Evolutionary conservation across 306 rosid species (phyloP).

Genomic region (Lupinus albus): DNA sequence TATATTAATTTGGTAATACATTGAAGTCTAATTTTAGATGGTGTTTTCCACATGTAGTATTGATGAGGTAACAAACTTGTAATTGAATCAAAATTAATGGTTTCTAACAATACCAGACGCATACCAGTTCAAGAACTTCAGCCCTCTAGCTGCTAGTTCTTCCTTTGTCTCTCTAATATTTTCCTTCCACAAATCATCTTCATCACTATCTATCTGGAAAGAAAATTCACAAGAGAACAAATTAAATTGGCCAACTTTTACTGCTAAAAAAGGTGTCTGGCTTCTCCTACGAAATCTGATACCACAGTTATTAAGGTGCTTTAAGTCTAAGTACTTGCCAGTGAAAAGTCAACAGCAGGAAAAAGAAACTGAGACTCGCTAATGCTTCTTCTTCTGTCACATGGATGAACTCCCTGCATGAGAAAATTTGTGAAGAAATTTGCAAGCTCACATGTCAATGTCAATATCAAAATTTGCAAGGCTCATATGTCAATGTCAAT

Average conservation of each 20-base stretch:
- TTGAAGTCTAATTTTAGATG: conserved; percentile 21
- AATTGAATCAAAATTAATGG: conserved; percentile 25
- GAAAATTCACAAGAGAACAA: conserved; percentile 36
- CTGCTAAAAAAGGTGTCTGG: conserved; percentile 39
- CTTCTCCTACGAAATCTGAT: conserved; percentile 42
- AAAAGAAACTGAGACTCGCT: conserved; percentile 71
- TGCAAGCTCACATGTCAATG: conserved; percentile 7
- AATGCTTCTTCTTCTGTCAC: conserved; percentile 81
- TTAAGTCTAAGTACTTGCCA: conserved; percentile 58
- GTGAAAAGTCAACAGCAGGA: conserved; percentile 91
- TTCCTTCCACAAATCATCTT: conserved; percentile 78
- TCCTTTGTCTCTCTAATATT: conserved; percentile 81
- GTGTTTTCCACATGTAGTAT: conserved; percentile 28
- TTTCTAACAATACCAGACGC: conserved; percentile 32
- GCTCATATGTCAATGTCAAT: conserved; percentile 5
- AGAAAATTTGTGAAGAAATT: conserved; percentile 17
- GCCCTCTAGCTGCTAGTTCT: conserved; percentile 76
- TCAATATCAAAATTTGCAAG: conserved; percentile 15
- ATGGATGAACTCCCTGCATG: conserved; percentile 89
- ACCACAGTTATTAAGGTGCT: conserved; percentile 6
- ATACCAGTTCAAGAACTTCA: conserved; percentile 80
- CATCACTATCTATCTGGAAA: conserved; percentile 75
- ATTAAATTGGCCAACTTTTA: conserved; percentile 19
- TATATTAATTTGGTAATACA: conserved; percentile 13
- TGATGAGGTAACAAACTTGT: conserved; percentile 4